phyloP scores from a whole-genome alignment of 1,284 basidiomycete species.

The Ustilago cynodontis region DNA sequence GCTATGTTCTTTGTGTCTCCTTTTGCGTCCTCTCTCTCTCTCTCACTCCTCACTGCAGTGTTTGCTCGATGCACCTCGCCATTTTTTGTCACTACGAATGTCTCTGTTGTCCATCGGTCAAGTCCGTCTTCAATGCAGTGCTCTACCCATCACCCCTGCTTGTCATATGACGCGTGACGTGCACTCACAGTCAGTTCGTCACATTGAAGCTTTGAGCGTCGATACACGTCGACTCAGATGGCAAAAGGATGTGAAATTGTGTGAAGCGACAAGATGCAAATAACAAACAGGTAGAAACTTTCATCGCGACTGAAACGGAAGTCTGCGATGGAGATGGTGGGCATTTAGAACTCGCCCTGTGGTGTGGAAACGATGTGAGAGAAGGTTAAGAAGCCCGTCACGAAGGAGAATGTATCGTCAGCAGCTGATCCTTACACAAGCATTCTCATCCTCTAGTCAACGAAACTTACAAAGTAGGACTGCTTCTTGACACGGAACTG shows the following conservation, averaged over 20 bases:
- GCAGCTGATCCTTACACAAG: not conserved
- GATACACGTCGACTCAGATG: not conserved
- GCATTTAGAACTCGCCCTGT: conserved; percentile 18
- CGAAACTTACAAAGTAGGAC: conserved; percentile 60
- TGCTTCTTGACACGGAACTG: conserved; percentile 64
- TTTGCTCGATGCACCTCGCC: not conserved
- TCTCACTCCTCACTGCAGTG: not conserved
- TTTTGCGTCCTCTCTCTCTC: not conserved
- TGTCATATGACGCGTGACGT: not conserved
- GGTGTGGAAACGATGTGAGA: not conserved
- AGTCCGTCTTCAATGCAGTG: not conserved
- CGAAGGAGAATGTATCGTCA: not conserved
- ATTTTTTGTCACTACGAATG: not conserved
- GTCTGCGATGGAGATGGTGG: no score
- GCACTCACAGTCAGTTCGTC: not conserved
- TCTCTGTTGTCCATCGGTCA: not conserved
- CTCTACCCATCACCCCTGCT: not conserved
- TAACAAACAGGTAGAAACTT: no score
- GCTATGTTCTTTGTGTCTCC: not conserved
- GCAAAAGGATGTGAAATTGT: no score
- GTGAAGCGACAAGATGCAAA: no score
- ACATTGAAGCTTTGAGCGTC: not conserved
- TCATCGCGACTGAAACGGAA: not conserved
- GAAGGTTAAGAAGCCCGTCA: not conserved
- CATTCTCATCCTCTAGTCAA: no score